These are phyloP conservation scores for Aurantiochytrium sp. DNA, from an alignment of 108 stramenopile species.

Conservation along the genomic window DNA sequence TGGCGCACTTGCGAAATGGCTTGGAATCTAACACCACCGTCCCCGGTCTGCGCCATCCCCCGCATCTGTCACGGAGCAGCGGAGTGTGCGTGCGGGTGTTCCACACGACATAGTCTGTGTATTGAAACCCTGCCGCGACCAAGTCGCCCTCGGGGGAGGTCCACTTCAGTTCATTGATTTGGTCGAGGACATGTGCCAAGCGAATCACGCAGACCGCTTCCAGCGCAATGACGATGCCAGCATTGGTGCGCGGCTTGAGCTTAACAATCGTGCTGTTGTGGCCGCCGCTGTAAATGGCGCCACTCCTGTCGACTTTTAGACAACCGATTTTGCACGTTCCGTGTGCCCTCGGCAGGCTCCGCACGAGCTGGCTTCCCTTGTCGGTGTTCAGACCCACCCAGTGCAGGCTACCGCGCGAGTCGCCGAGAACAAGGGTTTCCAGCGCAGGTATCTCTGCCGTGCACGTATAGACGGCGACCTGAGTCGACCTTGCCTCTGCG, in stretches of 20 bases:
- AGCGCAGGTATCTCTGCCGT: background rate
- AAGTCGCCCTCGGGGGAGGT: background rate
- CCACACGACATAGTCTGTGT: background rate
- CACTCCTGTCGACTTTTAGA: background rate
- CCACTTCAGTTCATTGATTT: background rate
- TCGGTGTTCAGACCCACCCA: background rate
- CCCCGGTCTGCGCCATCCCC: background rate
- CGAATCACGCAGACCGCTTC: background rate
- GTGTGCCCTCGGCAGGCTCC: background rate
- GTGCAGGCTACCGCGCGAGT: background rate
- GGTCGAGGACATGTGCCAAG: background rate
- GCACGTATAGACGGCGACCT: background rate
- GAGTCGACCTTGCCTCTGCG: background rate
- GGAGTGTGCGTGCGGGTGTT: background rate
- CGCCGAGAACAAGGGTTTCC: background rate
- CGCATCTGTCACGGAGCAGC: background rate
- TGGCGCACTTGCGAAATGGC: background rate
- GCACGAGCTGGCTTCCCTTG: background rate
- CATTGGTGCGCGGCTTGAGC: background rate
- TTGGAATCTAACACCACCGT: background rate
- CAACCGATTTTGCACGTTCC: background rate
- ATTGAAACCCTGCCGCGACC: background rate
- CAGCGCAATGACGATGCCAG: background rate
- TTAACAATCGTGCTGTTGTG: background rate
- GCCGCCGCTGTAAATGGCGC: background rate